Evolutionary conservation across 1,284 basidiomycete genomes (phyloP).

Genomic region (Pseudozyma sp.): DNA sequence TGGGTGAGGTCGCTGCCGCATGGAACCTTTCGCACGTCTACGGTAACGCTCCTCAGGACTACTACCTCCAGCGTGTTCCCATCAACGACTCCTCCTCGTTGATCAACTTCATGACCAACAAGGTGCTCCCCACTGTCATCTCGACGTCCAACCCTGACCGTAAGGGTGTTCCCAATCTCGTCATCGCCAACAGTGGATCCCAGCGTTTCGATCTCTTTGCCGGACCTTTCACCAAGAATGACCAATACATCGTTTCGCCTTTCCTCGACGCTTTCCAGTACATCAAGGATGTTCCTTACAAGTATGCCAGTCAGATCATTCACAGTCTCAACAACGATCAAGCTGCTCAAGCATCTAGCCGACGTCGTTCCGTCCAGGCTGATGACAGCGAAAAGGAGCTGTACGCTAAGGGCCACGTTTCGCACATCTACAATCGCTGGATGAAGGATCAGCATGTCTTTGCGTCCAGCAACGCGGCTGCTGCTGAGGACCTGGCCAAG

Average conservation of each 20-base stretch:
- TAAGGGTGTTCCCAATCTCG: conserved; percentile 46
- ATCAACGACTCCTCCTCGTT: conserved; percentile 49
- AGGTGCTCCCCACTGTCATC: conserved; percentile 64
- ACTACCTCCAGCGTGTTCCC: conserved; percentile 61
- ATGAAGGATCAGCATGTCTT: conserved; percentile 24
- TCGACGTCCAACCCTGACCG: conserved; percentile 57
- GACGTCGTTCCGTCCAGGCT: conserved; percentile 18
- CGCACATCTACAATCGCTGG: conserved; percentile 52
- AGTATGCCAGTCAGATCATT: conserved; percentile 54
- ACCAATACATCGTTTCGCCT: conserved; percentile 65
- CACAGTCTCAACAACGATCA: conserved; percentile 44
- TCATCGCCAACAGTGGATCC: conserved; percentile 62
- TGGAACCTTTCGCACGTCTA: conserved; percentile 64
- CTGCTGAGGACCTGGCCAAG: conserved; percentile 22
- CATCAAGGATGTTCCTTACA: conserved; percentile 57
- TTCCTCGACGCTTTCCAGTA: conserved; percentile 64
- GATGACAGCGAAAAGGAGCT: conserved; percentile 32
- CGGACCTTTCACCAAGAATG: conserved; percentile 63
- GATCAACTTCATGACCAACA: conserved; percentile 57
- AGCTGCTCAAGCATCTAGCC: conserved; percentile 17
- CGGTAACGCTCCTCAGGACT: conserved; percentile 61
- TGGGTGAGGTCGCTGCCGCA: conserved; percentile 51
- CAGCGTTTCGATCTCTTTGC: conserved; percentile 64
- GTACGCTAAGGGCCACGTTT: conserved; percentile 41
- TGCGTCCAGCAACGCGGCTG: neutral